Conservation (phyloP, 176 grass and related monocot species). For the Olyra latifolia region DNA sequence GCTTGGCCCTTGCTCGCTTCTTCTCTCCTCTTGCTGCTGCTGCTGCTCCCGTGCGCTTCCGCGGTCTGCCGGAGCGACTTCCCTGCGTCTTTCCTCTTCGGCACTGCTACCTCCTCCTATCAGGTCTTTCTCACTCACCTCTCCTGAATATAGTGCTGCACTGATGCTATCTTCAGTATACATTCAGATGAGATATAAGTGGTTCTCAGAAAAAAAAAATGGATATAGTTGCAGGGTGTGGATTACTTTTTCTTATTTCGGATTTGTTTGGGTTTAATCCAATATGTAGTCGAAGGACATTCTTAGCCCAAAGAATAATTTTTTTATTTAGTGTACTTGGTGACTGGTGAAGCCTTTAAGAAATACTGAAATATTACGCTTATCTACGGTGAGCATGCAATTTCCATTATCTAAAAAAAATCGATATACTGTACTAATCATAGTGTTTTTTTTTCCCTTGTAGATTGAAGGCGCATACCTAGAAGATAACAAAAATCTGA, state of each 20-base stretch:
- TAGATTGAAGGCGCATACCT: slow-evolving; percentile 73
- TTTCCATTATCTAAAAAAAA: too few species aligned
- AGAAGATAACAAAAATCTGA: slow-evolving; percentile 56
- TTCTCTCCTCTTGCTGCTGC: neutral
- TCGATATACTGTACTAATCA: neutral
- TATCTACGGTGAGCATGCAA: too few species aligned
- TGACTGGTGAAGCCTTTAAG: neutral
- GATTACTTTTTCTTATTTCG: neutral
- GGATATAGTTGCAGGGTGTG: too few species aligned
- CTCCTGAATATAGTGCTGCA: neutral
- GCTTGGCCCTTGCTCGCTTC: neutral
- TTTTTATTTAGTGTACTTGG: too few species aligned
- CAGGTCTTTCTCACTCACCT: slow-evolving; percentile 35
- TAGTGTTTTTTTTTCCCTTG: neutral
- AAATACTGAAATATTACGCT: too few species aligned
- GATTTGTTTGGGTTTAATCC: neutral
- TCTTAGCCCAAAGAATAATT: neutral
- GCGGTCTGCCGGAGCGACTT: slow-evolving; percentile 46
- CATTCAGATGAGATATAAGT: neutral
- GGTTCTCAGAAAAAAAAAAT: too few species aligned
- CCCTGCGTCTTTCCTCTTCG: slow-evolving; percentile 64
- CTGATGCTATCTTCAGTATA: neutral
- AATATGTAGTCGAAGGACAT: neutral
- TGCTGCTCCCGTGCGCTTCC: neutral
- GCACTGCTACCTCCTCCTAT: slow-evolving; percentile 64